Conservation (phyloP, 169 alveolate genomes). For the Cryptosporidium sp. region DNA sequence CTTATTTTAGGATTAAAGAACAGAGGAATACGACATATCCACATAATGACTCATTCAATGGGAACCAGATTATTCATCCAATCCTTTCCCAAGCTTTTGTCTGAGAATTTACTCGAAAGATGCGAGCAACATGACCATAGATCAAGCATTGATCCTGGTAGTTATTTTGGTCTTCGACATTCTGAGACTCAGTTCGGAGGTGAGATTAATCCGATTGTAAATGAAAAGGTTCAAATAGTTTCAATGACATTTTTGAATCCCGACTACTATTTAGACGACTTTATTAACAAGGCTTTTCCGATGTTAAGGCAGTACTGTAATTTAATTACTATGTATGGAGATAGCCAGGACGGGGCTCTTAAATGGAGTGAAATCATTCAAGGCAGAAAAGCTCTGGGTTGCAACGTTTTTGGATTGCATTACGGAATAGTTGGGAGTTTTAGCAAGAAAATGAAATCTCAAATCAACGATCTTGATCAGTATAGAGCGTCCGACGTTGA, state of each 20-base stretch:
- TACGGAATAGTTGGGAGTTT: background rate
- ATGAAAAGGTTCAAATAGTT: constrained; percentile 76
- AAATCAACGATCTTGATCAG: constrained; percentile 39
- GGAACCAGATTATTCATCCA: constrained; percentile 85
- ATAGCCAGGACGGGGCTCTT: constrained; percentile 84
- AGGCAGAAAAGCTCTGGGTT: constrained; percentile 80
- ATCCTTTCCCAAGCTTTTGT: constrained; percentile 81
- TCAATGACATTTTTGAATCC: constrained; percentile 86
- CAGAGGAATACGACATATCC: constrained; percentile 85
- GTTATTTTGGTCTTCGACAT: constrained; percentile 13
- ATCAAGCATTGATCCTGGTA: constrained; percentile 20
- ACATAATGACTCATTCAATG: constrained; percentile 85
- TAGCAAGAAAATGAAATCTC: background rate
- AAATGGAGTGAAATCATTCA: constrained; percentile 82
- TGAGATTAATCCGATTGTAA: background rate
- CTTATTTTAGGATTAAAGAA: constrained; percentile 53
- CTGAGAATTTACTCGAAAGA: constrained; percentile 76
- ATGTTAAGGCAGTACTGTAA: constrained; percentile 85
- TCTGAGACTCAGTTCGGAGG: constrained; percentile 36
- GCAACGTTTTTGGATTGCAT: constrained; percentile 79
- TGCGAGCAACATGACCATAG: constrained; percentile 77
- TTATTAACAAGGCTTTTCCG: constrained; percentile 84
- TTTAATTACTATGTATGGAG: constrained; percentile 88
- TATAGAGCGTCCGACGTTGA: constrained; percentile 18
- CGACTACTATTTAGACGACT: constrained; percentile 81